phyloP scores from a whole-genome alignment of 2,329 filamentous ascomycete genomes.

The Lojkania enalia region DNA sequence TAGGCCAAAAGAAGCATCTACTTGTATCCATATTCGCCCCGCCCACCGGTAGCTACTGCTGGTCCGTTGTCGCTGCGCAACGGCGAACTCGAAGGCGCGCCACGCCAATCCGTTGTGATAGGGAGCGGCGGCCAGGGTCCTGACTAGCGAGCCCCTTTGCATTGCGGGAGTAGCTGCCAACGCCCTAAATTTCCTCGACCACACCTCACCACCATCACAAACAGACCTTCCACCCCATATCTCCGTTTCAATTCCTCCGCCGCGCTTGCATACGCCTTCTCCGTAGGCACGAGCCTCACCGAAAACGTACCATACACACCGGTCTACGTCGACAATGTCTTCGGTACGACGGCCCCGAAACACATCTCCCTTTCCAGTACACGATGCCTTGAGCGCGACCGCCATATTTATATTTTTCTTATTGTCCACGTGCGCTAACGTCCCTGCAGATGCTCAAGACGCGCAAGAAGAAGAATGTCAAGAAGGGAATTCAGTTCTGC shows the following conservation, averaged over 20 bases:
- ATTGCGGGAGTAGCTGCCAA: conserved; percentile 41
- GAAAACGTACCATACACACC: conserved; percentile 24
- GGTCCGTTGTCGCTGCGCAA: neutral
- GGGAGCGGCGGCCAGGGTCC: conserved; percentile 38
- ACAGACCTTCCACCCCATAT: conserved; percentile 22
- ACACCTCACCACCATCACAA: conserved; percentile 37
- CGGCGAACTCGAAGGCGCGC: conserved; percentile 18
- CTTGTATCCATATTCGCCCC: conserved; percentile 13
- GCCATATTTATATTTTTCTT: conserved; percentile 16
- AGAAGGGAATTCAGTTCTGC: conserved; percentile 99
- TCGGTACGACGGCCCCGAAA: conserved; percentile 38
- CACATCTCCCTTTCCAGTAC: conserved; percentile 27
- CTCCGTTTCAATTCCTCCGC: neutral
- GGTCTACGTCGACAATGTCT: conserved; percentile 38
- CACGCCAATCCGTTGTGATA: conserved; percentile 36
- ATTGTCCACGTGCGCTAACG: conserved; percentile 33
- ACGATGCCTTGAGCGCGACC: conserved; percentile 21
- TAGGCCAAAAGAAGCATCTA: too few relatives aligned
- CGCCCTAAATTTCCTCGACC: conserved; percentile 46
- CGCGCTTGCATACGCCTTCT: conserved; percentile 28
- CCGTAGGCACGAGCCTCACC: conserved; percentile 22
- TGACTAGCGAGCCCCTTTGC: conserved; percentile 48
- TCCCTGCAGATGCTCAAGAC: conserved; percentile 68
- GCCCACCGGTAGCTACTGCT: neutral
- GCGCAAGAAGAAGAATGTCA: conserved; percentile 99